phyloP scores from a whole-genome alignment of 495 filamentous ascomycete species.

The Hypoxylon intermedium region DNA sequence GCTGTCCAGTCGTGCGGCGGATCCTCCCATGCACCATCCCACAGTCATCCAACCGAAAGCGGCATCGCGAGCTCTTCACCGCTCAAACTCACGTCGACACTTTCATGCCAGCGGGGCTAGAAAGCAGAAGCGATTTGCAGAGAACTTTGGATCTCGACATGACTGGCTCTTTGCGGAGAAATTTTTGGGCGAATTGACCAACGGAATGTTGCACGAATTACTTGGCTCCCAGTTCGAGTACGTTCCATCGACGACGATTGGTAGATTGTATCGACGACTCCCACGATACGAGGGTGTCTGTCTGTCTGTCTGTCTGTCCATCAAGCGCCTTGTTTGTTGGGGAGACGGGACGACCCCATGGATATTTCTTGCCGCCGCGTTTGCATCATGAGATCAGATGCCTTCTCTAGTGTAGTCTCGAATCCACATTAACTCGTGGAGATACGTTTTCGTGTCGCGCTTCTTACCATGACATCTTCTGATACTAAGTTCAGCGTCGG shows the following conservation, averaged over 20 bases:
- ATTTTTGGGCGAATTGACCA: slow-evolving; percentile 33
- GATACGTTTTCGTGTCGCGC: slow-evolving; percentile 16
- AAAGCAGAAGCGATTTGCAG: slow-evolving; percentile 31
- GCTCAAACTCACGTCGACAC: slow-evolving; percentile 24
- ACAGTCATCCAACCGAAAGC: slow-evolving; percentile 26
- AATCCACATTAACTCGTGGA: slow-evolving; percentile 17
- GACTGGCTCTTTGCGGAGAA: slow-evolving; percentile 25
- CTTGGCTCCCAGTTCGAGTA: slow-evolving; percentile 25
- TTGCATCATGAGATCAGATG: slow-evolving; percentile 25
- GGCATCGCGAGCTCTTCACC: slow-evolving; percentile 38
- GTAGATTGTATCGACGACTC: slow-evolving; percentile 25
- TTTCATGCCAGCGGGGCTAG: slow-evolving; percentile 26
- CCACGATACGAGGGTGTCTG: slow-evolving; percentile 33
- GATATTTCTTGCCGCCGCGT: slow-evolving; percentile 13
- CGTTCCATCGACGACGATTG: slow-evolving; percentile 17
- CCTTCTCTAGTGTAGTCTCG: slow-evolving; percentile 1
- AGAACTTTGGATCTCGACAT: slow-evolving; percentile 18
- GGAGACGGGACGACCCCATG: slow-evolving; percentile 18
- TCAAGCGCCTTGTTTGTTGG: slow-evolving; percentile 25
- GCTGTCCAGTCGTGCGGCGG: slow-evolving; percentile 27
- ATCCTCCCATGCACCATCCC: slow-evolving; percentile 32
- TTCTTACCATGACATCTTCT: slow-evolving; percentile 5
- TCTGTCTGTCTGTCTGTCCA: no score
- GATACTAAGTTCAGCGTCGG: neutral
- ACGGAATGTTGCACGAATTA: slow-evolving; percentile 26